Evolutionary conservation across 192 early-diverging fungal species (phyloP), one percentile per base, ranked within the genome.

Genomic region (Pilaira anomala): DNA sequence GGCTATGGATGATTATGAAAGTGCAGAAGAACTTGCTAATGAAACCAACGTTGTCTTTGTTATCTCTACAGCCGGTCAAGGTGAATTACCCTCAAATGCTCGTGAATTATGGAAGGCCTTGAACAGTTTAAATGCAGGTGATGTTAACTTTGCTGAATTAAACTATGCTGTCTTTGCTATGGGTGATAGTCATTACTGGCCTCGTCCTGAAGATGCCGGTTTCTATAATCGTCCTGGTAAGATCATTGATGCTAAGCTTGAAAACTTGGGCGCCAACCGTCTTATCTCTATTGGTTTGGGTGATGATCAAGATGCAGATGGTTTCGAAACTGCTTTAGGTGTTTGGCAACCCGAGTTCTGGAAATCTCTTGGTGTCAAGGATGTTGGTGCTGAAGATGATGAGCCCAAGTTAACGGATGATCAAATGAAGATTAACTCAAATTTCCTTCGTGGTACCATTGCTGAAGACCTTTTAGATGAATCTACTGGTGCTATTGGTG

Each of bases 131-230:
- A 80, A 83, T 25, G 72, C 70, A 52, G 74, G 68, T 36, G 85
- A 87, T 55, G 51, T 85, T 13, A 80, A 79, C 40, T 73, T 95
- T 44, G 78, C 71, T 50, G 86, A 85, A 45, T 86, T 90, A 36
- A 73, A 83, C 54, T 93, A 82, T 74, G 80, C 87, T 3, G 87
- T 98, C 49, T 93, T 97, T 80, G 94, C 88, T 39, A 69, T 98
- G 59, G 94, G 96, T 70, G 96, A 98, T 74, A 82, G 88, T 49
- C 91, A 95, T 73, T 98, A 98, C 88, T 98, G 95, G 95, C 95
- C 95, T 42, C 85, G 89, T 36, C 87, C 82, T 40, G 92, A 91
- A 68, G 94, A 98, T 69, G 87, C 86, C 45, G 81, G 91, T 59
- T 96, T 91, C 76, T 98, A 91, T 75, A 91, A 91, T 80, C 93